Evolutionary conservation across 73 alveolate species (phyloP).

Genomic region (Breviolum minutum): DNA sequence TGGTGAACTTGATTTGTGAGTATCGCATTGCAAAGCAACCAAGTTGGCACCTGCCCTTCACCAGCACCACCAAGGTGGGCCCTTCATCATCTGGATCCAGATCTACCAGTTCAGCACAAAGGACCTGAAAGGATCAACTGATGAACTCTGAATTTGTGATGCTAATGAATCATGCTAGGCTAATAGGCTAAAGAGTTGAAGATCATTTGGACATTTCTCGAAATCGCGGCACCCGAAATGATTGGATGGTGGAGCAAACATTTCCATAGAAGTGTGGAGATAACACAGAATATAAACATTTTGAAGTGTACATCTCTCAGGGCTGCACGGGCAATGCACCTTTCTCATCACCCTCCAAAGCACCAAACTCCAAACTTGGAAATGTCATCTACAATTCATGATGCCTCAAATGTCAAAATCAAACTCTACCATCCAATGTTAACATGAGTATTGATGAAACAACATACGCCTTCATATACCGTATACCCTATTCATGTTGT

Average conservation of each 20-base stretch:
- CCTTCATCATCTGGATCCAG: constrained; percentile 78
- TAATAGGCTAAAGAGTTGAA: too few species aligned
- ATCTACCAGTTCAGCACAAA: constrained; percentile 58
- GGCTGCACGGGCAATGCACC: too few species aligned
- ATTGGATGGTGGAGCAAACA: background rate
- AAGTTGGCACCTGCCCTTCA: constrained; percentile 43
- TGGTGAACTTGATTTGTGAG: background rate
- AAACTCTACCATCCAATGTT: background rate
- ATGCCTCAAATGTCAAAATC: background rate
- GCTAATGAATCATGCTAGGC: background rate
- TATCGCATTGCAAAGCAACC: background rate
- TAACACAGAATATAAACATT: too few species aligned
- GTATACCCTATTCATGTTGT: background rate
- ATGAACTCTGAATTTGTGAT: background rate
- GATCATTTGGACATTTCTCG: too few species aligned
- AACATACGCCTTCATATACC: background rate
- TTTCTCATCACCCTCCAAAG: too few species aligned
- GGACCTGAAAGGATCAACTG: background rate
- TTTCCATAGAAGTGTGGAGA: background rate
- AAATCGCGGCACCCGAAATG: too few species aligned
- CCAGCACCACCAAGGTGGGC: constrained; percentile 65
- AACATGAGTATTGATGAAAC: background rate
- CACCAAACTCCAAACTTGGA: too few species aligned
- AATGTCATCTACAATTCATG: too few species aligned
- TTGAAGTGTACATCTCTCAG: too few species aligned